These are phyloP conservation scores for Elongisporangium anandrum DNA, from an alignment of 352 stramenopile genomes.

Conservation along the genomic window DNA sequence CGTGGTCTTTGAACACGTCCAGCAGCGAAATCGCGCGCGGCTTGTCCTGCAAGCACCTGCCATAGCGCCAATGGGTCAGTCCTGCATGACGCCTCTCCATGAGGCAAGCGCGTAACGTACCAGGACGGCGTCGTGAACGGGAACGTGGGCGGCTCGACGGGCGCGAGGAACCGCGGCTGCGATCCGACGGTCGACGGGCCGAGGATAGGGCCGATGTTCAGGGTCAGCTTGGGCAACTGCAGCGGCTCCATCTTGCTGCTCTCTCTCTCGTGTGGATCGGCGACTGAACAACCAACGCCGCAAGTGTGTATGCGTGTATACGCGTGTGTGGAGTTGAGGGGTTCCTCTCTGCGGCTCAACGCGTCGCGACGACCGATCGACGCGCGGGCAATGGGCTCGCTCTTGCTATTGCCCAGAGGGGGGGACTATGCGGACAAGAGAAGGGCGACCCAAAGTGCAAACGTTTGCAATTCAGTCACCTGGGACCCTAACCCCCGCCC, in stretches of 20 bases:
- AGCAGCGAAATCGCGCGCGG: slow-evolving; percentile 57
- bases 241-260: slow-evolving; percentile 37
- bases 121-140: slow-evolving; percentile 63
- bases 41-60: slow-evolving; percentile 43
- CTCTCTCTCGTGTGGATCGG: not conserved
- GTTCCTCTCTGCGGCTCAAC: not conserved
- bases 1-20: slow-evolving; percentile 81
- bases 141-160: slow-evolving; percentile 58
- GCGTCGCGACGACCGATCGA: not conserved
- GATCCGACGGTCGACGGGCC: slow-evolving; percentile 21
- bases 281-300: not conserved
- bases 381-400: not conserved
- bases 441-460: not conserved
- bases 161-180: slow-evolving; percentile 61
- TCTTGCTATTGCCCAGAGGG: not conserved
- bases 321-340: slow-evolving; percentile 1
- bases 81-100: slow-evolving; percentile 1
- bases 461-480: not conserved
- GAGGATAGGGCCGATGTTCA: slow-evolving; percentile 19
- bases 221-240: slow-evolving; percentile 60
- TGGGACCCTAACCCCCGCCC: not conserved
- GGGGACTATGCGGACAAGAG: not conserved
- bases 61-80: not conserved
- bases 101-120: slow-evolving; percentile 18
- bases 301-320: not conserved